Evolutionary conservation across 352 stramenopile genomes (phyloP).

Genomic region (Phytophthora quininea): DNA sequence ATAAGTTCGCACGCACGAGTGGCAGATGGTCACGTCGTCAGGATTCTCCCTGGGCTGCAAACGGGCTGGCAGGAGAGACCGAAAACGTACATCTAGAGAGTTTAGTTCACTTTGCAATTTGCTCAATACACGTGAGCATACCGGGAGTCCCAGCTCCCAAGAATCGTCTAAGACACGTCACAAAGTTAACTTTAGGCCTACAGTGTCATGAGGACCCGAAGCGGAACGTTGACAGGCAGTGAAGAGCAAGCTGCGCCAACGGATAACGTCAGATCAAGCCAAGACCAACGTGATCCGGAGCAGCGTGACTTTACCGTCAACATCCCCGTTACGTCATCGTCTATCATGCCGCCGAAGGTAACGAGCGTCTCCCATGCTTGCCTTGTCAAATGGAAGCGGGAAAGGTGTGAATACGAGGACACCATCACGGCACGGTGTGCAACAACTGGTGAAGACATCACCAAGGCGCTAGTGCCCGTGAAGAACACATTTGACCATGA

Average conservation of each 20-base stretch:
- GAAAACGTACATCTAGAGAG: not conserved
- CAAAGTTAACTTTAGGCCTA: not conserved
- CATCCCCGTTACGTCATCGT: constrained; percentile 9
- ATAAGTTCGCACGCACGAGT: too few species aligned
- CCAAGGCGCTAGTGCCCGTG: constrained; percentile 12
- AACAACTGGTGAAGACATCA: constrained; percentile 15
- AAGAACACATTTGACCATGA: constrained; percentile 26
- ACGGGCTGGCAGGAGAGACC: not conserved
- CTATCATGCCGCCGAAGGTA: constrained; percentile 17
- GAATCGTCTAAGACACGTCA: not conserved
- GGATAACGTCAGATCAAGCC: not conserved
- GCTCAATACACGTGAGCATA: too few species aligned
- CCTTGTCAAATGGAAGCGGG: constrained; percentile 29
- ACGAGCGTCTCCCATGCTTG: constrained; percentile 12
- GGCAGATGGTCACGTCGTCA: too few species aligned
- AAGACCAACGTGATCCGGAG: not conserved
- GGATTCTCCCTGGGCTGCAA: not conserved
- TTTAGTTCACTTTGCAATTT: not conserved
- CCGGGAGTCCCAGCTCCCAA: too few species aligned
- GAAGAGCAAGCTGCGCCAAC: not conserved
- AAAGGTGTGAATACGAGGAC: constrained; percentile 25
- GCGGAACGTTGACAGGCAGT: not conserved
- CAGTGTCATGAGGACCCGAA: not conserved
- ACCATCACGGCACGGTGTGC: constrained; percentile 19
- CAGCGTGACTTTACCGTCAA: not conserved